Base-by-base conservation (phyloP, 345 rosid species). In the Cardamine chenopodiifolia region DNA sequence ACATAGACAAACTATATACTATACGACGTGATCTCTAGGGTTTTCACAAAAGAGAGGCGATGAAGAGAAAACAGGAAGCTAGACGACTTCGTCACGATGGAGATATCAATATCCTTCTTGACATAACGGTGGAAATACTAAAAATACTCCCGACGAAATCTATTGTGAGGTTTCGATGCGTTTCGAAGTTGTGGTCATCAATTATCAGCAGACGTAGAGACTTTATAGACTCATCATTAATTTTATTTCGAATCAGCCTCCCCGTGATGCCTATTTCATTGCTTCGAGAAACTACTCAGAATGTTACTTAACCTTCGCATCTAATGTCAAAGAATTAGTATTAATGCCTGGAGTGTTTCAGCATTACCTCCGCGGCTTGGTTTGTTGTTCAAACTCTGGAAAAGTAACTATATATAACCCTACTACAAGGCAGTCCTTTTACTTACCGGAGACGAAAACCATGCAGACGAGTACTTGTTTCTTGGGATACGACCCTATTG, bases 401-500 rank as follows among this genome's bases (percentile, higher is more conserved):
- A 26, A 26, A 26, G 28, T 26, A 26, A 0, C 5, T 57, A 45
- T 69, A 44, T 57, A 44, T 19, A 70, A 70, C 45, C 66, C 22
- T 45, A 58, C 66, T 3, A 44, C 74, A 9, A 57, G 34, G 22
- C 47, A 70, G 42, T 5, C 55, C 10, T 14, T 69, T 34, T 19
- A 19, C 55, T 17, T 69, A 57, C 65, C 62, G 6, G 25, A 53
- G 39, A 31, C 18, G 3, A 13, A 29, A 19, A 25, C 4, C n/a
- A 29, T 34, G 8, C 13, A 50, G 15, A 50, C 0, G 1, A 17
- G 39, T 0, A 2, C 19, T 23, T 50, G 32, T n/a, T 31, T 67
- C 49, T 52, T 68, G 2, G 62, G 62, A 11, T 68, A 25, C 3
- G 52, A 68, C n/a, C 37, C 72, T 68, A 17, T 68, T 7, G 39